phyloP scores from a whole-genome alignment of 2,329 filamentous ascomycete species.

The Berkeleyomyces basicola region DNA sequence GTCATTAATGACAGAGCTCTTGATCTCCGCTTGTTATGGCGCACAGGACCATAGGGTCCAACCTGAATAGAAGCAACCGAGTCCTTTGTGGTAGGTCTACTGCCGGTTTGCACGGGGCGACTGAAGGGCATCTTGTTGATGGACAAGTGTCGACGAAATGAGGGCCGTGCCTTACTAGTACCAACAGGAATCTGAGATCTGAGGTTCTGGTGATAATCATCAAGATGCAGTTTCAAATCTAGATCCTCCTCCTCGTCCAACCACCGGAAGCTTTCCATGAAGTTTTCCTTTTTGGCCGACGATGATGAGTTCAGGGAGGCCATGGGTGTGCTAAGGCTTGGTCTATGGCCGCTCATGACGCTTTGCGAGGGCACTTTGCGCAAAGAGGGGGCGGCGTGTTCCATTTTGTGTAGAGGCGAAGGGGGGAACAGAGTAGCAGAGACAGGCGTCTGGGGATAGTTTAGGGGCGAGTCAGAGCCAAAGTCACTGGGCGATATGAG shows the following conservation, averaged over 20 bases:
- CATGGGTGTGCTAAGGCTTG: slow-evolving; percentile 12
- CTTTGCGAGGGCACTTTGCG: slow-evolving; percentile 18
- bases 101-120: slow-evolving; percentile 34
- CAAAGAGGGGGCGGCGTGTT: neutral
- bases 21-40: slow-evolving; percentile 34
- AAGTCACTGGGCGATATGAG: slow-evolving; percentile 10
- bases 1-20: slow-evolving; percentile 38
- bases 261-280: slow-evolving; percentile 56
- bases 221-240: slow-evolving; percentile 47
- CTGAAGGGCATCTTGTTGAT: slow-evolving; percentile 49
- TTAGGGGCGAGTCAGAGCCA: slow-evolving; percentile 5
- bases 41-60: slow-evolving; percentile 17
- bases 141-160: slow-evolving; percentile 56
- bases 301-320: slow-evolving; percentile 15
- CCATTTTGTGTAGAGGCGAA: slow-evolving; percentile 6
- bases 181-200: slow-evolving; percentile 31
- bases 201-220: slow-evolving; percentile 53
- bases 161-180: slow-evolving; percentile 34
- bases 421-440: neutral
- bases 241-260: slow-evolving; percentile 56
- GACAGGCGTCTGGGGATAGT: neutral
- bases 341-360: slow-evolving; percentile 19
- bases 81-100: slow-evolving; percentile 31
- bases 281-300: slow-evolving; percentile 29
- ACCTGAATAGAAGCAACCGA: slow-evolving; percentile 18